phyloP scores from a whole-genome alignment of 2,329 filamentous ascomycete genomes.

The Alternaria brassicae region DNA sequence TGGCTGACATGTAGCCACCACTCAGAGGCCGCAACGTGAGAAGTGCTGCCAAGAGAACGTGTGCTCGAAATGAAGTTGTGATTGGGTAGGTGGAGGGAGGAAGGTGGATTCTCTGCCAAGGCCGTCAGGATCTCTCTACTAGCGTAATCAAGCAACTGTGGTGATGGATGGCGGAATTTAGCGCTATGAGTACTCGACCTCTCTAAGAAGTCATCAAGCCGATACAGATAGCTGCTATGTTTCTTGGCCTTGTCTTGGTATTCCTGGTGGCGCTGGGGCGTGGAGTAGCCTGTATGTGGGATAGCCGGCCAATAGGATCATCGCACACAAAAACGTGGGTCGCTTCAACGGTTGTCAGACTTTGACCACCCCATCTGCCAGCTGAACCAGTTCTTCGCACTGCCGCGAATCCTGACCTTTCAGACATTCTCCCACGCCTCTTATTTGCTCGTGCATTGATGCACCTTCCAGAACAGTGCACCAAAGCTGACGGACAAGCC shows the following conservation, averaged over 20 bases:
- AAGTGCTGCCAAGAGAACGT: constrained; percentile 21
- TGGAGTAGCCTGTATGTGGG: background rate
- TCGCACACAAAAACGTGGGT: background rate
- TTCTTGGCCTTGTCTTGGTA: constrained; percentile 3
- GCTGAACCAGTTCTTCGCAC: background rate
- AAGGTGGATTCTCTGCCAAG: background rate
- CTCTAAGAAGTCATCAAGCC: constrained; percentile 11
- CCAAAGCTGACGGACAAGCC: background rate
- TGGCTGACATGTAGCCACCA: constrained; percentile 19
- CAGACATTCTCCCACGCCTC: background rate
- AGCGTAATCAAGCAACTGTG: constrained; percentile 1
- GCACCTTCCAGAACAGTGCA: constrained; percentile 3
- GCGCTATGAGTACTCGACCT: background rate
- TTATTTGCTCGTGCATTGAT: background rate
- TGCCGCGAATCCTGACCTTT: background rate
- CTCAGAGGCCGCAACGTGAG: constrained; percentile 15
- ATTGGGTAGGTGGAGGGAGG: constrained; percentile 13
- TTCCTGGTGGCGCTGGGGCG: background rate
- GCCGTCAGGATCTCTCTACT: background rate
- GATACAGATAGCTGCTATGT: background rate
- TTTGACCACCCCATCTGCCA: background rate
- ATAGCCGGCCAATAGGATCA: background rate
- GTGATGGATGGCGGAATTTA: background rate
- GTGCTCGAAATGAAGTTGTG: constrained; percentile 13
- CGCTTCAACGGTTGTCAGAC: background rate